These are phyloP conservation scores for Euclidium syriacum DNA, from an alignment of 345 rosid genomes.

Conservation along the genomic window DNA sequence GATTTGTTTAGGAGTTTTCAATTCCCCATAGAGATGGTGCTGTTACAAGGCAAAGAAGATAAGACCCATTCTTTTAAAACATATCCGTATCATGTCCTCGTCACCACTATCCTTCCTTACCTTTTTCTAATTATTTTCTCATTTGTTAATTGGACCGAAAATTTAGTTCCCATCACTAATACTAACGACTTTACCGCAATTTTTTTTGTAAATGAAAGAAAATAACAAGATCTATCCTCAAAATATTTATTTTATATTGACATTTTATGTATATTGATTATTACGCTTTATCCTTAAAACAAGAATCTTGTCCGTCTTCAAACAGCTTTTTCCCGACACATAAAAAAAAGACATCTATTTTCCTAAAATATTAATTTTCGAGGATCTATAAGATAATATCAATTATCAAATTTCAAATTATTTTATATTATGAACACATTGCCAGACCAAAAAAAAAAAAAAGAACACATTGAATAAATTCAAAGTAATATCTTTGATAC, in stretches of 20 bases:
- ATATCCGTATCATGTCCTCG: slow-evolving; percentile 33
- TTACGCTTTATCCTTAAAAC: slow-evolving; percentile 21
- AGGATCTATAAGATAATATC: background rate
- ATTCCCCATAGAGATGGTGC: slow-evolving; percentile 13
- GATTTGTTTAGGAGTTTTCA: slow-evolving; percentile 21
- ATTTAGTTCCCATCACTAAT: slow-evolving; percentile 9
- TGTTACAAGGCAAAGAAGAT: slow-evolving; percentile 21
- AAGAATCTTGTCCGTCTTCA: slow-evolving; percentile 12
- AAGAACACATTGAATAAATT: background rate
- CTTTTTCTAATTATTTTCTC: background rate
- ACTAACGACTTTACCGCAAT: background rate
- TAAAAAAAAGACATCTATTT: background rate
- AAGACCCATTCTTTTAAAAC: slow-evolving; percentile 26
- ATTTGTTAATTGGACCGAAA: slow-evolving; percentile 18
- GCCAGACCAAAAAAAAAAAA: too few species aligned
- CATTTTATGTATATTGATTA: background rate
- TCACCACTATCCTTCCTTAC: slow-evolving; percentile 16
- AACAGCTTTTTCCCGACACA: slow-evolving; percentile 9
- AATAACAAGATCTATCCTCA: slow-evolving; percentile 6
- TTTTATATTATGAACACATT: background rate
- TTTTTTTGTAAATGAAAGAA: background rate
- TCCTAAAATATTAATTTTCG: background rate
- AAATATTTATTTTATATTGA: background rate
- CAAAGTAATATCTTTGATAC: background rate
- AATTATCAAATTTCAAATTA: background rate